Evolutionary conservation across 202 grass and related monocot species (phyloP).

Genomic region (Carex arenaria): DNA sequence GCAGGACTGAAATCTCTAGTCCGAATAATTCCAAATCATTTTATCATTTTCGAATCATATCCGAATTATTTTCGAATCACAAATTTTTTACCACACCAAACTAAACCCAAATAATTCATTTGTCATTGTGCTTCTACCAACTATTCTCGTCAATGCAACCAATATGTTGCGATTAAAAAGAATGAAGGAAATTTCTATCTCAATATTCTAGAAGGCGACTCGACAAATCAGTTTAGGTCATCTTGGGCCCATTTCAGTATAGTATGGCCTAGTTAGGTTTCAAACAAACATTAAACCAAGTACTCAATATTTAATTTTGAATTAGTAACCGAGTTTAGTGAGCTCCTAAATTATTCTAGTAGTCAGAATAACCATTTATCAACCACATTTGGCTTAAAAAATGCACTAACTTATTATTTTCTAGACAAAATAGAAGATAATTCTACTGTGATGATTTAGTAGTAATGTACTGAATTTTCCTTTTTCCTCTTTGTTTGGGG

Average conservation of each 20-base stretch:
- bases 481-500: neutral
- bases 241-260: neutral
- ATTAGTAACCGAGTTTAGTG: neutral
- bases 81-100: no score
- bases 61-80: no score
- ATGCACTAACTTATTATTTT: neutral
- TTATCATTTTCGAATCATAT: no score
- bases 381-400: neutral
- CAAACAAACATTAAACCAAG: neutral
- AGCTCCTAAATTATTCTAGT: neutral
- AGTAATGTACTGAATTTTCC: neutral
- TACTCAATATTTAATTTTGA: neutral
- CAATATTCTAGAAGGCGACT: neutral
- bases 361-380: neutral
- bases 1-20: no score
- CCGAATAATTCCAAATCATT: no score
- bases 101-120: no score
- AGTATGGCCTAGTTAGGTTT: neutral
- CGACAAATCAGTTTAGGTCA: neutral
- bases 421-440: neutral
- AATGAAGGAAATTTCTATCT: neutral
- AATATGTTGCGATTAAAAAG: no score
- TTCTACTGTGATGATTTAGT: neutral
- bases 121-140: no score
- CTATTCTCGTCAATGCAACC: no score